Conservation (phyloP, 2,329 filamentous ascomycete species). For the Colletotrichum sp. region DNA sequence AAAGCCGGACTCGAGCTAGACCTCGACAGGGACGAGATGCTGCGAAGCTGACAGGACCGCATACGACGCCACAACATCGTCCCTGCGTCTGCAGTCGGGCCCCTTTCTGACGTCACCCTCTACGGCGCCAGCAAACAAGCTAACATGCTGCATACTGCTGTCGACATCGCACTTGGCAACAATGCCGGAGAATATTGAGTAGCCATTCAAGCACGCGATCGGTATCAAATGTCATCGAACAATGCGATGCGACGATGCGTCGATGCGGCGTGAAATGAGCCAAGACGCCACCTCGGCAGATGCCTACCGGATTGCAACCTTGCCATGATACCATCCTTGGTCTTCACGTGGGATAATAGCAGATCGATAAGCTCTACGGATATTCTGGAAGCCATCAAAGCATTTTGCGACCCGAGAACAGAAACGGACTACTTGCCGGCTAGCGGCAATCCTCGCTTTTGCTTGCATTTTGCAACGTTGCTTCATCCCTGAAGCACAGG, state of each 20-base stretch:
- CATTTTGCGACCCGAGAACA: neutral
- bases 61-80: neutral
- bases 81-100: neutral
- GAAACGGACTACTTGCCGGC: neutral
- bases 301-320: neutral
- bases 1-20: neutral
- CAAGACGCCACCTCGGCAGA: neutral
- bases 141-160: neutral
- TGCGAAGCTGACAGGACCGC: neutral
- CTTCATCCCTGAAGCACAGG: neutral
- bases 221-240: neutral
- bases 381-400: neutral
- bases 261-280: neutral
- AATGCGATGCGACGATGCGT: neutral
- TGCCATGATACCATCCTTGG: neutral
- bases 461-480: neutral
- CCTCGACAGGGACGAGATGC: neutral
- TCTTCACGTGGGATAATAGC: neutral
- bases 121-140: neutral
- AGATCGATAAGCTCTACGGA: neutral
- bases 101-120: constrained; percentile 7
- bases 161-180: neutral
- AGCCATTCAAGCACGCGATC: neutral
- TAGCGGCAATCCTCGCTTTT: neutral
- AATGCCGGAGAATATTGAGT: neutral